Conservation (phyloP, 2,329 filamentous ascomycete genomes). For the Bipolaris gigantea region DNA sequence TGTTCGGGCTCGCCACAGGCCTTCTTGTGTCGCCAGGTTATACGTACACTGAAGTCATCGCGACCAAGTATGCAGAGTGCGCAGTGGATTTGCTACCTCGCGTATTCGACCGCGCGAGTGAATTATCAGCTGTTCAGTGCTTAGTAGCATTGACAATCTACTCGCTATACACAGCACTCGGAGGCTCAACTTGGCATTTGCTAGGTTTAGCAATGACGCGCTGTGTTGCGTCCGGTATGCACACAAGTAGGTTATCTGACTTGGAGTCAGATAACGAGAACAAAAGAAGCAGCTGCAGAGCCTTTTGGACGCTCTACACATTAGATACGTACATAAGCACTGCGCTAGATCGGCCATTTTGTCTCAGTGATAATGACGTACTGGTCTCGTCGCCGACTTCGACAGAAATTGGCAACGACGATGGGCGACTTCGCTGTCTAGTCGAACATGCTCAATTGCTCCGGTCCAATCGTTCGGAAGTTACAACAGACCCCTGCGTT, state of each 20-base stretch:
- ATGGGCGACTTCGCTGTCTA: no score
- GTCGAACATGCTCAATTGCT: no score
- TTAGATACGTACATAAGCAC: conserved; percentile 15
- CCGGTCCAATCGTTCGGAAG: no score
- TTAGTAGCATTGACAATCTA: conserved; percentile 1
- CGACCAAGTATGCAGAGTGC: not conserved
- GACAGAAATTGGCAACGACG: no score
- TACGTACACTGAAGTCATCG: conserved; percentile 7
- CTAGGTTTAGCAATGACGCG: conserved; percentile 16
- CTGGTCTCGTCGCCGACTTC: not conserved
- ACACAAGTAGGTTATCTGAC: conserved; percentile 9
- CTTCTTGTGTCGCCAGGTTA: conserved; percentile 8
- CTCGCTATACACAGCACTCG: conserved; percentile 10
- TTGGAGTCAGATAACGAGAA: conserved; percentile 1
- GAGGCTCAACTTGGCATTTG: conserved; percentile 19
- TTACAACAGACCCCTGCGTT: no score
- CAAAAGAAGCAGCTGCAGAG: conserved; percentile 1
- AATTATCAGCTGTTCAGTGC: not conserved
- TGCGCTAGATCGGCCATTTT: conserved; percentile 13
- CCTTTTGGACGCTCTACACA: conserved; percentile 13
- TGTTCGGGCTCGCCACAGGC: conserved; percentile 10
- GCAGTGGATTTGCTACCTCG: not conserved
- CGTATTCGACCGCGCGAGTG: not conserved
- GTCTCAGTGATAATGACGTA: not conserved
- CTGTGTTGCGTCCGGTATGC: conserved; percentile 16